Conservation (phyloP, 2,329 filamentous ascomycete genomes). For the Aspergillus udagawae region DNA sequence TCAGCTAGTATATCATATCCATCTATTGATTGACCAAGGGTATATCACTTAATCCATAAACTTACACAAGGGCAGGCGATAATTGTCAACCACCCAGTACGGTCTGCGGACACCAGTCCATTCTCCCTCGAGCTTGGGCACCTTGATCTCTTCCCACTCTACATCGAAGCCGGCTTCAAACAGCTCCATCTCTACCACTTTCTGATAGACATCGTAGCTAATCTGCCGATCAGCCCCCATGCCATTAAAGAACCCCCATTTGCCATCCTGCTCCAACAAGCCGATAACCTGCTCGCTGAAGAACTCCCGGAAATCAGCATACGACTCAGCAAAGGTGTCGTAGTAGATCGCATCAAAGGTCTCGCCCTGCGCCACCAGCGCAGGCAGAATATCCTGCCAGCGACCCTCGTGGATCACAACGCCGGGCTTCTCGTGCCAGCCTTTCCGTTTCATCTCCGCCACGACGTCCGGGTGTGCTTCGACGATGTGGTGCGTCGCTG, state of each 20-base stretch:
- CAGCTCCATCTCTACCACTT: conserved; percentile 86
- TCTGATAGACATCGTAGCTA: conserved; percentile 94
- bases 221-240: conserved; percentile 87
- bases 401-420: conserved; percentile 63
- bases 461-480: conserved; percentile 80
- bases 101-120: conserved; percentile 85
- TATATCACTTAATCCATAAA: conserved; percentile 29
- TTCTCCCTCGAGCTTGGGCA: conserved; percentile 70
- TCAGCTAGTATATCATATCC: neutral
- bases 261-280: conserved; percentile 56
- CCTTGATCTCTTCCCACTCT: conserved; percentile 74
- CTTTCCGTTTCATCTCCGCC: conserved; percentile 61
- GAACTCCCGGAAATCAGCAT: conserved; percentile 77
- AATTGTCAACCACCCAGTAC: conserved; percentile 78
- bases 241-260: conserved; percentile 65
- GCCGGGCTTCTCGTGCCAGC: conserved; percentile 61
- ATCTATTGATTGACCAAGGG: neutral
- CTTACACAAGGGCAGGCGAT: conserved; percentile 42
- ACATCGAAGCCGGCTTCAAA: conserved; percentile 85
- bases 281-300: conserved; percentile 84
- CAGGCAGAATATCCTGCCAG: conserved; percentile 77
- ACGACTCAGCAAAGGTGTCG: conserved; percentile 95
- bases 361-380: conserved; percentile 63
- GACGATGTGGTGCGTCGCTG: conserved; percentile 73
- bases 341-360: conserved; percentile 90